phyloP scores from a whole-genome alignment of 1,284 basidiomycete genomes.

The Schizopora paradoxa region DNA sequence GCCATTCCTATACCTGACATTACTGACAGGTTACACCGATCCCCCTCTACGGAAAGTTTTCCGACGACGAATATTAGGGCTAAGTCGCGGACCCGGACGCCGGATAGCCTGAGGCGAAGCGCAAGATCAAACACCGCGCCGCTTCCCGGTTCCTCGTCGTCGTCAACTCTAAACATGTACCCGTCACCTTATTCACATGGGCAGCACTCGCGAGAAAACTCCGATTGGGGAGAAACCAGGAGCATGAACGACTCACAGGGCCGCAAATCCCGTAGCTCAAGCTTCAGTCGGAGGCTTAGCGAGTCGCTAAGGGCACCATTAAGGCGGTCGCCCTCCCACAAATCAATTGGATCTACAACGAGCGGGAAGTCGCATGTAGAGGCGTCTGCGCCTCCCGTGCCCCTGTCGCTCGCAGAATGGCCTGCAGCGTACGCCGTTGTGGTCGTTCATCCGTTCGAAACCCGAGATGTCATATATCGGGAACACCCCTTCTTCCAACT shows the following conservation, averaged over 20 bases:
- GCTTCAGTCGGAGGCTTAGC: constrained; percentile 41
- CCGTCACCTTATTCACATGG: constrained; percentile 1
- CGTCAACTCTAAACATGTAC: background rate
- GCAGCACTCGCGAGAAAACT: constrained; percentile 3
- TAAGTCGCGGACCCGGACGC: constrained; percentile 12
- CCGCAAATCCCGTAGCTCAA: constrained; percentile 38
- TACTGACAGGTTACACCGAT: constrained; percentile 7
- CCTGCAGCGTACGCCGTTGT: constrained; percentile 55
- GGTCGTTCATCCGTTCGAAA: constrained; percentile 60
- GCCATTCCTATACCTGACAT: constrained; percentile 2
- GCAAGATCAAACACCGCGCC: constrained; percentile 12
- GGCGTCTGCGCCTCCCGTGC: constrained; percentile 32
- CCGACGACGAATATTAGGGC: constrained; percentile 1
- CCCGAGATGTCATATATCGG: constrained; percentile 61
- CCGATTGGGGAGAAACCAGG: constrained; percentile 27
- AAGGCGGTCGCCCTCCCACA: constrained; percentile 33
- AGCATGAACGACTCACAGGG: constrained; percentile 36
- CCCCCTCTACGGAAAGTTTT: constrained; percentile 10
- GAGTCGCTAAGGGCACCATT: constrained; percentile 36
- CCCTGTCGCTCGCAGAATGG: constrained; percentile 33
- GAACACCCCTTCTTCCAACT: constrained; percentile 70
- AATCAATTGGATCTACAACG: constrained; percentile 24
- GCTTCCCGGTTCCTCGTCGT: constrained; percentile 12
- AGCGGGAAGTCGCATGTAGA: constrained; percentile 20
- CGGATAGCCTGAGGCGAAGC: constrained; percentile 9